Base-by-base conservation (phyloP, 805 yeast species). In the Candida incommunis region DNA sequence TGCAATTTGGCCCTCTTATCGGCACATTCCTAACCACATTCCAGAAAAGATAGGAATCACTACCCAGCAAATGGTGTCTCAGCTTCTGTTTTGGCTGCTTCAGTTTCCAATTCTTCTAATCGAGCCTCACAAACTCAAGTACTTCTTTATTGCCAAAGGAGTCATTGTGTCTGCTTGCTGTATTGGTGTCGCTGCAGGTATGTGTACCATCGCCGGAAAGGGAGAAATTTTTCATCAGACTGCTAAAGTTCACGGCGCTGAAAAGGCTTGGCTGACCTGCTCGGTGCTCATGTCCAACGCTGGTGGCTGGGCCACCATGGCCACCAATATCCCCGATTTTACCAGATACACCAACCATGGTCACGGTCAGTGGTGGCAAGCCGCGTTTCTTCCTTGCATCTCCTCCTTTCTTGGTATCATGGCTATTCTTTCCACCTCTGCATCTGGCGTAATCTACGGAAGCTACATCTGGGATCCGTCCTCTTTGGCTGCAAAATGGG, bases 291-390 rank as follows among this genome's bases (percentile, higher is more conserved):
- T 49, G 54, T 49, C 56, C 16, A 47, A 44, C 29, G 48, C 53
- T 21, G 56, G 55, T 20, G 56, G 58, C n/a, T 54, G 57, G 57
- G 56, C 58, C 20, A 54, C 58, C 37, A 52, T 54, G 57, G 58
- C 56, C 16, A 54, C 56, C 21, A 71, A 71, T 55, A 72, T 72
- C 21, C 72, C 75, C 0, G 75, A 71, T 57, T 67, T 69, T 48
- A 57, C 74, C 4, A 65, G 75, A 49, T 70, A 69, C 49, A 67
- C 74, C 15, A 59, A 59, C 43, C 65, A 68, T 24, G 31, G 46
- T 15, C 22, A 34, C 13, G 52, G 45, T 11, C 20, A 35, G 40
- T 15, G 25, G 45, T 25, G 48, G 13, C 53, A 50, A 23, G 27
- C 73, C 4, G 34, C 68, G 24, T 67, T 70, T 54, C 66, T 68